phyloP scores from a whole-genome alignment of 352 stramenopile species.

The Phytophthora colocasiae region DNA sequence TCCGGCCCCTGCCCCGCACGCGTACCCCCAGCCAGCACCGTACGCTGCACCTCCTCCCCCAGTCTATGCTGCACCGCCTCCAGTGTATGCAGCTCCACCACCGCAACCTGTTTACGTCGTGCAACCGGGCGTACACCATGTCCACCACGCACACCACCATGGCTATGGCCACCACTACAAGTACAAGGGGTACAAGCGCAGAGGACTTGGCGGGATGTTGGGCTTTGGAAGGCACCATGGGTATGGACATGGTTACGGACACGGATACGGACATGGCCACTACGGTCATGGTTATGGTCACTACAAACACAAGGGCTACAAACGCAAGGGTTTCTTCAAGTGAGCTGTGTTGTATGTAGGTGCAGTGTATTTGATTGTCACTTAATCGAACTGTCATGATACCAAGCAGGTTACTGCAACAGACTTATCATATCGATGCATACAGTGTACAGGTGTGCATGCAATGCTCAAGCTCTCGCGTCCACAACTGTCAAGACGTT shows the following conservation, averaged over 20 bases:
- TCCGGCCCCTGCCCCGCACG: constrained; percentile 27
- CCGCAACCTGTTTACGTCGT: constrained; percentile 41
- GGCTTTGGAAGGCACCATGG: constrained; percentile 22
- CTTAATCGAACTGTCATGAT: no score
- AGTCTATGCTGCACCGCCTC: constrained; percentile 22
- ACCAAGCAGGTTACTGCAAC: background rate
- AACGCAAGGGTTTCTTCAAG: constrained; percentile 43
- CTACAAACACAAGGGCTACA: constrained; percentile 45
- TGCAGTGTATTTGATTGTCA: background rate
- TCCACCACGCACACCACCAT: constrained; percentile 25
- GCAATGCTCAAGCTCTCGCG: no score
- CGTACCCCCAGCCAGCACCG: constrained; percentile 11
- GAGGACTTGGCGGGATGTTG: constrained; percentile 28
- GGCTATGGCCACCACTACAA: constrained; percentile 34
- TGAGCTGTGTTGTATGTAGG: constrained; percentile 2
- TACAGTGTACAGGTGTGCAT: no score
- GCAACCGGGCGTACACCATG: constrained; percentile 35
- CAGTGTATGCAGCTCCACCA: constrained; percentile 16
- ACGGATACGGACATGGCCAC: constrained; percentile 26
- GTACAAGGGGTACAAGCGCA: constrained; percentile 33
- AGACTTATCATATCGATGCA: background rate
- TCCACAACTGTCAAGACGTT: constrained; percentile 2
- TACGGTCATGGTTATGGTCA: constrained; percentile 30
- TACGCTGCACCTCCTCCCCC: constrained; percentile 18
- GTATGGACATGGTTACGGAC: constrained; percentile 13